A percentile compares a stretch with the other conserved stretches of the same genome.
phyloP scores from a whole-genome alignment of 169 alveolate species.

The Plasmodium yoelii region DNA sequence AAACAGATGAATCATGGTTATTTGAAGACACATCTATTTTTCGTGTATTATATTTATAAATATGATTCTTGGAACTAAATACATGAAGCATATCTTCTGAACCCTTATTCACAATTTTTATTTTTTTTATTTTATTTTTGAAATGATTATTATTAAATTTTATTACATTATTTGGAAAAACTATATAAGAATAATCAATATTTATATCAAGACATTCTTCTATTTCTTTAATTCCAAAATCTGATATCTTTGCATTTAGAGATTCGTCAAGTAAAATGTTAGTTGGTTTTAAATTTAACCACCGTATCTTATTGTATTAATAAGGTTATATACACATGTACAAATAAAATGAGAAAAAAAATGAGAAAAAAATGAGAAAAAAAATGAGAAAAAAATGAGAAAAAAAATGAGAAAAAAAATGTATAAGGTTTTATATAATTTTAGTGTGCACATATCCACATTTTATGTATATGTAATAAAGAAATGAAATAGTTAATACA shows the following conservation, averaged over 20 bases:
- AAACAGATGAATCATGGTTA: slow-evolving; percentile 17
- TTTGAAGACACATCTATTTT: slow-evolving; percentile 13
- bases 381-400: too few relatives aligned
- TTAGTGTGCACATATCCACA: background rate
- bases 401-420: too few relatives aligned
- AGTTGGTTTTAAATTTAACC: slow-evolving; percentile 68
- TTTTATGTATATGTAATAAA: background rate
- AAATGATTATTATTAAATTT: slow-evolving; percentile 12
- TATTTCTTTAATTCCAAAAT: slow-evolving; percentile 67
- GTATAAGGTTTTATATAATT: background rate
- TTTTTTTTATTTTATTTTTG: slow-evolving; percentile 20
- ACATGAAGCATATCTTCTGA: slow-evolving; percentile 10
- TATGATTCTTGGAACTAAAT: slow-evolving; percentile 17
- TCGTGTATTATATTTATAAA: slow-evolving; percentile 19
- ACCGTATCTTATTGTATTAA: slow-evolving; percentile 2
- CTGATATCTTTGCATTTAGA: slow-evolving; percentile 68
- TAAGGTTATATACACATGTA: background rate
- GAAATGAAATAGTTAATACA: background rate
- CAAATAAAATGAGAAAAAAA: background rate
- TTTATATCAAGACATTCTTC: slow-evolving; percentile 72
- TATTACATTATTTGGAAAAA: slow-evolving; percentile 19
- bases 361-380: too few relatives aligned
- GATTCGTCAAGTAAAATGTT: slow-evolving; percentile 73
- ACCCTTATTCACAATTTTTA: slow-evolving; percentile 16
- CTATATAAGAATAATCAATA: slow-evolving; percentile 44